phyloP scores from a whole-genome alignment of 2,329 filamentous ascomycete genomes.

The Talaromyces sp. region DNA sequence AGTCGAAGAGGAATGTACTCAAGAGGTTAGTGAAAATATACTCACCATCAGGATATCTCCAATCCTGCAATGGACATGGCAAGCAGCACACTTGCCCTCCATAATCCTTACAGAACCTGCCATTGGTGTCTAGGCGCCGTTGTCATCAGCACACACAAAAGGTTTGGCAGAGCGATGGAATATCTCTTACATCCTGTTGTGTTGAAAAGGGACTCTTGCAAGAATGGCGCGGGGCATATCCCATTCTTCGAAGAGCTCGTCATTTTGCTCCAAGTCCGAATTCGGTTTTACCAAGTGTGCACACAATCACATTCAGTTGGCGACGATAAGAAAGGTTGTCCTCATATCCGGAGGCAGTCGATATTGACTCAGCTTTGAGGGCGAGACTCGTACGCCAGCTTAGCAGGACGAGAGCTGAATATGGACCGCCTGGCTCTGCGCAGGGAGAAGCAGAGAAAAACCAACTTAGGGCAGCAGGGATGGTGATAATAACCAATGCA shows the following conservation, averaged over 20 bases:
- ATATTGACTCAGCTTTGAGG: not conserved
- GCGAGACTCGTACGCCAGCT: not conserved
- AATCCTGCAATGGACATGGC: slow-evolving; percentile 83
- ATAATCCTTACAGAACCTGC: slow-evolving; percentile 56
- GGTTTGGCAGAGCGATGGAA: too few relatives aligned
- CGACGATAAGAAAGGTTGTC: not conserved
- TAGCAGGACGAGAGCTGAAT: not conserved
- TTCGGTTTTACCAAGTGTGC: not conserved
- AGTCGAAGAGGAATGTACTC: slow-evolving; percentile 11
- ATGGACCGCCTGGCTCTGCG: not conserved
- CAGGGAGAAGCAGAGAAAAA: not conserved
- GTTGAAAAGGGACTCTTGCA: slow-evolving; percentile 57
- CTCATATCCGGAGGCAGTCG: not conserved
- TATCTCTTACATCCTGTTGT: slow-evolving; percentile 62
- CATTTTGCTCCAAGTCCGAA: slow-evolving; percentile 1
- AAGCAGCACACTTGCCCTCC: slow-evolving; percentile 68
- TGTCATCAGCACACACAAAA: not conserved
- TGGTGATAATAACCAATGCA: not conserved
- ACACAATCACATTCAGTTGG: not conserved
- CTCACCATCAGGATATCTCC: slow-evolving; percentile 59
- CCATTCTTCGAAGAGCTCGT: slow-evolving; percentile 28
- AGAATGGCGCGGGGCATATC: slow-evolving; percentile 65
- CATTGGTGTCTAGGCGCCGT: slow-evolving; percentile 48
- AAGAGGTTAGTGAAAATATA: not conserved
- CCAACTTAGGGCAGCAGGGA: not conserved